Conservation (phyloP, 208 protist genomes). For the Naegleria fowleri region DNA sequence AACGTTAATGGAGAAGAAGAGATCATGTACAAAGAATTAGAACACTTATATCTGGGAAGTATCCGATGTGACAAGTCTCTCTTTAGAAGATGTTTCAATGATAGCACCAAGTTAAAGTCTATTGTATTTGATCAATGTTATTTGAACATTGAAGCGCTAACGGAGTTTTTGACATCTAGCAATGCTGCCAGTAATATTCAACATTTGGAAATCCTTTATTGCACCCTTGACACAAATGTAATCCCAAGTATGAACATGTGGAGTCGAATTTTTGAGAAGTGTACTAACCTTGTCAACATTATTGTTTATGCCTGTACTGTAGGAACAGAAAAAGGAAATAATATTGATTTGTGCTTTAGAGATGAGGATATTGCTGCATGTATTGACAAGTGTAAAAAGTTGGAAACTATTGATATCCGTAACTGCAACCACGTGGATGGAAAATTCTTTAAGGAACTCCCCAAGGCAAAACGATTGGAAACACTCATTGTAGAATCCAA, state of each 20-base stretch:
- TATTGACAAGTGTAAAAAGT: neutral
- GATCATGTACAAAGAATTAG: neutral
- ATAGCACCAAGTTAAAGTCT: neutral
- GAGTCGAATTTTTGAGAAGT: slow-evolving; percentile 1
- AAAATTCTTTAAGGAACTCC: neutral
- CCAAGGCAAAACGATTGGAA: neutral
- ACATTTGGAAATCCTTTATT: neutral
- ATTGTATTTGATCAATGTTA: slow-evolving; percentile 10
- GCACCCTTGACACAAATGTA: neutral
- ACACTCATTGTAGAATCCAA: neutral
- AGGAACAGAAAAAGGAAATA: neutral
- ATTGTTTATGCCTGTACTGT: neutral
- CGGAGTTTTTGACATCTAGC: neutral
- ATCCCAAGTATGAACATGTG: neutral
- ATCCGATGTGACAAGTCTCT: neutral
- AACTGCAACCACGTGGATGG: neutral
- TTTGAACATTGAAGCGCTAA: neutral
- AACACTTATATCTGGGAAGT: neutral
- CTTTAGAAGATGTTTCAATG: neutral
- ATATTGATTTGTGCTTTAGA: neutral
- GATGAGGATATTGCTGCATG: neutral
- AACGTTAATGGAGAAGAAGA: too few species aligned
- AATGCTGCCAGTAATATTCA: neutral
- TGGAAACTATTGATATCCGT: neutral
- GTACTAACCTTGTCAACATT: neutral